Evolutionary conservation across 192 early-diverging fungal genomes (phyloP), one percentile per base, ranked within the genome.

Genomic region (Pilaira anomala): DNA sequence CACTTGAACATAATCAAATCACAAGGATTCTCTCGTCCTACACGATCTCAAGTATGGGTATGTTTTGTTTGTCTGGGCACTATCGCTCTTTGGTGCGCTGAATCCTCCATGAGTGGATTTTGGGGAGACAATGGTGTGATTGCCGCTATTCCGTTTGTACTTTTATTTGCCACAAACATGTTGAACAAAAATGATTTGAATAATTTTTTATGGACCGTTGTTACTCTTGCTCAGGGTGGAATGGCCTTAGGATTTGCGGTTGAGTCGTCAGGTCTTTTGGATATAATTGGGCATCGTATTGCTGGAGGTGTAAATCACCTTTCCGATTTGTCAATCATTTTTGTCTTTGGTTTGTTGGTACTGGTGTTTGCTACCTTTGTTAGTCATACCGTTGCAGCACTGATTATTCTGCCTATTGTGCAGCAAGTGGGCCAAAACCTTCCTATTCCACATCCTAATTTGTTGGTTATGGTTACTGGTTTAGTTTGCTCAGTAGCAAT

Each of bases 81-180:
- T 0, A 88, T 90, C 45, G 52, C 76, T 1, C 74, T 90, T 19
- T 90, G 88, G 88, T 90, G 88, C 53, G 55, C 78, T 25, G 81
- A 85, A 63, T 70, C 69, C 29, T 57, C 68, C 2, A 63, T 88
- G 64, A 78, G 85, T 56, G 61, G 40, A 0, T 65, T 80, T 46
- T 73, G 88, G 49, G 88, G 88, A 5, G 86, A 88, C 62, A 90
- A 87, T 84, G 88, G 88, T 39, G 78, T 88, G 1, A 82, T 88
- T 76, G 88, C 88, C 2, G 76, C 85, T 25, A 48, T 88, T 3
- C 88, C 88, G 3, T 70, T 90, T 54, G 80, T 90, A 26, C 78
- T 83, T 30, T 85, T 90, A 64, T 90, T 82, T 59, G 85, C 84
- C 6, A 76, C 81, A 0, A 86, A 87, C 7, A 67, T 87, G 14